Percentiles rank a stretch among this genome's conserved stretches.
Conservation (phyloP, 139 green algal genomes). For the Spirogloea muscicola region DNA sequence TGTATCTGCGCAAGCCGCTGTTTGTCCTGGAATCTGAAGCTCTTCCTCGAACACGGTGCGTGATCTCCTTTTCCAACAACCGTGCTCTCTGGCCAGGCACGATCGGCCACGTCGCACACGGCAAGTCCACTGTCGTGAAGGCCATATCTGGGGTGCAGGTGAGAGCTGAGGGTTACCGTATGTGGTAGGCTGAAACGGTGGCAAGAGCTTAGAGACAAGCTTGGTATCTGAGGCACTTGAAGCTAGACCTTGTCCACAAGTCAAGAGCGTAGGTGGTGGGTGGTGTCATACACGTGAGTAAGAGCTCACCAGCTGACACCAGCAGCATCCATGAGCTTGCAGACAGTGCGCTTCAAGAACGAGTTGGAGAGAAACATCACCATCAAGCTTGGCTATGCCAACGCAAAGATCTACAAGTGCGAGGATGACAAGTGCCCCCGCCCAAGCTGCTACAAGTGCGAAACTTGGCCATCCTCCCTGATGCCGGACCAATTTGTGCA, state of each 20-base stretch:
- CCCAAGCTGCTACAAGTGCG: constrained; percentile 60
- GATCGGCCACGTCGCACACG: constrained; percentile 98
- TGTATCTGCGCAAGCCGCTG: too few species aligned
- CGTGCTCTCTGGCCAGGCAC: too few species aligned
- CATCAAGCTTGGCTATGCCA: constrained; percentile 99
- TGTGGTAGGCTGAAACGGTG: too few species aligned
- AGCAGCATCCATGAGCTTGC: constrained; percentile 45
- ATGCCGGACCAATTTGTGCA: constrained; percentile 1
- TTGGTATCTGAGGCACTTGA: too few species aligned
- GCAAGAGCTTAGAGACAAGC: too few species aligned
- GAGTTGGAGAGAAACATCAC: constrained; percentile 99
- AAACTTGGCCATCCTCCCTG: background rate
- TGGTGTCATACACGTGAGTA: too few species aligned
- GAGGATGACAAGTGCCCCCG: constrained; percentile 73
- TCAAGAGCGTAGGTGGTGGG: too few species aligned
- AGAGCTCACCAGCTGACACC: too few species aligned
- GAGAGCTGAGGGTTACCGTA: too few species aligned
- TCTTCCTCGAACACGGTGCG: background rate
- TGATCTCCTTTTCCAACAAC: background rate
- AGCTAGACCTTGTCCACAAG: too few species aligned
- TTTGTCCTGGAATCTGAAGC: background rate
- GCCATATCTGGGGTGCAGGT: constrained; percentile 90
- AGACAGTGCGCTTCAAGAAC: constrained; percentile 99
- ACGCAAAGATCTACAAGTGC: constrained; percentile 98
- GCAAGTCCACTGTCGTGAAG: constrained; percentile 99